These are phyloP conservation scores for Apiospora saccharicola DNA, from an alignment of 2,329 filamentous ascomycete species.

Conservation along the genomic window DNA sequence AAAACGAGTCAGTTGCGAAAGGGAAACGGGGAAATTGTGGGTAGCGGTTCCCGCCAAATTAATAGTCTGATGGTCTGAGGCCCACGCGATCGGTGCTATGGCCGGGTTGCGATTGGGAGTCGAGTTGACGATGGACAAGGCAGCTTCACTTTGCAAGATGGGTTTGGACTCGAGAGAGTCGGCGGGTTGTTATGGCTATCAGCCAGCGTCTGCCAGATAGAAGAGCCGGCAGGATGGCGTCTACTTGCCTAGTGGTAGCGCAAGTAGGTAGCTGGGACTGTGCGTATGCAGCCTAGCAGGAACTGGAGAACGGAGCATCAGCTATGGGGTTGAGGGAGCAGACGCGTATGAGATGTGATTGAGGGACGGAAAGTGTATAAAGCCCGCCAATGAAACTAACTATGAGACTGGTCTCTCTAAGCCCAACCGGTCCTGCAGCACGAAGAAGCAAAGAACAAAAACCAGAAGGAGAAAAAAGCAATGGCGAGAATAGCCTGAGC, in stretches of 20 bases:
- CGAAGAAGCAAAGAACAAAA: conserved; percentile 18
- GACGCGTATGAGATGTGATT: conserved; percentile 1
- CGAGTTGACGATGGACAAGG: neutral
- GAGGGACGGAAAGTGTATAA: neutral
- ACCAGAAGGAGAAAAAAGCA: conserved; percentile 17
- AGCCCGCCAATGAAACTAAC: conserved; percentile 11
- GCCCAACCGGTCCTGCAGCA: neutral
- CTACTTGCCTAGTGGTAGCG: conserved; percentile 15
- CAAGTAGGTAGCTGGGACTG: conserved; percentile 12
- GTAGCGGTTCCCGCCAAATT: conserved; percentile 16
- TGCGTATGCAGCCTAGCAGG: conserved; percentile 14
- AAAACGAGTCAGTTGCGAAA: conserved; percentile 16
- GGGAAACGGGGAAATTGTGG: conserved; percentile 14
- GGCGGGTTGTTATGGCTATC: neutral
- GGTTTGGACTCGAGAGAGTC: neutral
- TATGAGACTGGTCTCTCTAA: conserved; percentile 9
- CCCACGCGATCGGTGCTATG: conserved; percentile 4
- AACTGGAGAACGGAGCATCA: conserved; percentile 18
- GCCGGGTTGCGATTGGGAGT: neutral
- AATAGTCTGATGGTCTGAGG: neutral
- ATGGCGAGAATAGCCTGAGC: conserved; percentile 4
- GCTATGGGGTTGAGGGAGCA: conserved; percentile 7
- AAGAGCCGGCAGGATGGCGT: conserved; percentile 9
- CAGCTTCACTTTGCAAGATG: conserved; percentile 3
- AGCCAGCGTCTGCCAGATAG: conserved; percentile 10